These are phyloP conservation scores for Cryptosporidium tyzzeri DNA, from an alignment of 169 alveolate species.

Conservation along the genomic window DNA sequence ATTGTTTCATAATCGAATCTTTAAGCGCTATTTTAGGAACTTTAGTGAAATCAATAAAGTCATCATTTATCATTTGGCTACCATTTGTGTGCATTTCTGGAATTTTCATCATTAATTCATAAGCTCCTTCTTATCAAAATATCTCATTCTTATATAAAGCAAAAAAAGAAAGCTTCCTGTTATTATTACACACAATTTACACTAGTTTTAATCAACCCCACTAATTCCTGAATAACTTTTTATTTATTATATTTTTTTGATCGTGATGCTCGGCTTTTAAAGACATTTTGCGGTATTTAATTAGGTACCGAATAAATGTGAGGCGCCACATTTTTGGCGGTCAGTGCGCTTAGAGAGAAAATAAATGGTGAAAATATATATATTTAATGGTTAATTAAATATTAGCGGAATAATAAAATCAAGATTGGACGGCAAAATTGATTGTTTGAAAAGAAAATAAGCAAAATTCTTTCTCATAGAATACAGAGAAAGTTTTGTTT, in stretches of 20 bases:
- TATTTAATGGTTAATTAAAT: too few species aligned
- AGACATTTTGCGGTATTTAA: not conserved
- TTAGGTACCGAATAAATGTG: not conserved
- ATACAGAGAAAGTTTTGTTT: not conserved
- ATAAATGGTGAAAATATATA: not conserved
- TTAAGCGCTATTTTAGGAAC: slow-evolving; percentile 23
- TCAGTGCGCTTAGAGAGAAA: not conserved
- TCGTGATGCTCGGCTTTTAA: slow-evolving; percentile 17
- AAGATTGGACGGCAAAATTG: not conserved
- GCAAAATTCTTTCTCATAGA: not conserved
- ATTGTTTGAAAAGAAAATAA: not conserved
- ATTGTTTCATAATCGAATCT: slow-evolving; percentile 22
- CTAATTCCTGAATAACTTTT: not conserved
- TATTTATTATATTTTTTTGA: slow-evolving; percentile 1
- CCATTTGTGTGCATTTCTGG: slow-evolving; percentile 7
- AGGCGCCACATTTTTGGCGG: not conserved
- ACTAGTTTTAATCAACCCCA: not conserved
- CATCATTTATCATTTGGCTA: not conserved
- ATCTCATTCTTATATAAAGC: not conserved
- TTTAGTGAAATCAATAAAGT: not conserved
- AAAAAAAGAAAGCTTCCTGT: not conserved
- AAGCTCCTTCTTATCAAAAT: not conserved
- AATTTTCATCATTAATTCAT: not conserved
- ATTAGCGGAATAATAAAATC: not conserved
- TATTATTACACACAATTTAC: not conserved